Percentiles rank a stretch among this genome's conserved stretches.
These are phyloP conservation scores for Tricholoma bakamatsutake DNA, from an alignment of 768 basidiomycete species.

Conservation along the genomic window DNA sequence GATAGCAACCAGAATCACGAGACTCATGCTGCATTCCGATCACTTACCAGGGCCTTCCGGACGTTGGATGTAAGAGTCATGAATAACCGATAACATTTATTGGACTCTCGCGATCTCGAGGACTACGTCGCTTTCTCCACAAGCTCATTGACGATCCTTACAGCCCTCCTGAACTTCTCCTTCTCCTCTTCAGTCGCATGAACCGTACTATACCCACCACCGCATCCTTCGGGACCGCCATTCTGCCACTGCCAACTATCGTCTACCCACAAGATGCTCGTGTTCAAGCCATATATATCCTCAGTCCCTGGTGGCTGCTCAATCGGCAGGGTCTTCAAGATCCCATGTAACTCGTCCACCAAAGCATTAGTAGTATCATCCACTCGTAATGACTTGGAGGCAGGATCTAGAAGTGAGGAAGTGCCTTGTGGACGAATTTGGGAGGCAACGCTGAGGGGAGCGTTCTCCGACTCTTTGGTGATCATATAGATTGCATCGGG, in stretches of 20 bases:
- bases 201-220: constrained; percentile 41
- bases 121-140: constrained; percentile 26
- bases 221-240: constrained; percentile 57
- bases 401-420: constrained; percentile 32
- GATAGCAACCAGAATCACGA: too few relatives aligned
- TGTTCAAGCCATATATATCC: constrained; percentile 70
- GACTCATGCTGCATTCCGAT: too few relatives aligned
- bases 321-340: constrained; percentile 54
- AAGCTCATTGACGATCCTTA: constrained; percentile 57
- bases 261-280: constrained; percentile 55
- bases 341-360: constrained; percentile 51
- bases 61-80: too few relatives aligned
- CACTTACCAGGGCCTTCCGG: too few relatives aligned
- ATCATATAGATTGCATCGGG: constrained; percentile 51
- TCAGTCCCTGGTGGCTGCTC: constrained; percentile 53
- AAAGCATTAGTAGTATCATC: constrained; percentile 31
- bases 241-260: constrained; percentile 57
- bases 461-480: constrained; percentile 29
- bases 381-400: constrained; percentile 34
- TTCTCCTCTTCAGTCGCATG: constrained; percentile 57
- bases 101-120: background rate
- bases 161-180: constrained; percentile 61
- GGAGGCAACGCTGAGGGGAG: constrained; percentile 38
- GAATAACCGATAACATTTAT: background rate
- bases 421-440: constrained; percentile 45